Evolutionary conservation across 1,139 yeast genomes (phyloP).

Genomic region (Nakaseomyces bracarensis): DNA sequence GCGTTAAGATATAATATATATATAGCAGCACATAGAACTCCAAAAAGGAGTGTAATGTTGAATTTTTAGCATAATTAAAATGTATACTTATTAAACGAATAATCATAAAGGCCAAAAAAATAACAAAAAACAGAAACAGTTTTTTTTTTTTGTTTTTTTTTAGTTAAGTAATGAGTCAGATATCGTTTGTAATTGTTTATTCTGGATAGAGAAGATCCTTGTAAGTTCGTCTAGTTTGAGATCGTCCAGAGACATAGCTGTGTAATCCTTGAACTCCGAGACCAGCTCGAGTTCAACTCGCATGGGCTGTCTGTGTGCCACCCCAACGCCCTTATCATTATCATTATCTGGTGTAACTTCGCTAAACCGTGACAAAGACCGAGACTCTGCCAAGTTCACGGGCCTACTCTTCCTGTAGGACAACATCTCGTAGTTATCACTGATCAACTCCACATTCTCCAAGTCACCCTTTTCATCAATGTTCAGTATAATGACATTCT

Average conservation of each 20-base stretch:
- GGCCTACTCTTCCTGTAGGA: conserved; percentile 11
- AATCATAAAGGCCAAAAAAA: background rate
- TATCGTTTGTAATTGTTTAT: background rate
- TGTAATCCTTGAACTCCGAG: conserved; percentile 6
- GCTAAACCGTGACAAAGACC: conserved; percentile 3
- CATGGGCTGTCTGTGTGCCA: background rate
- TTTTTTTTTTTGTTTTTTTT: no score
- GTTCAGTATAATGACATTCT: conserved; percentile 32
- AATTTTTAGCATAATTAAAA: background rate
- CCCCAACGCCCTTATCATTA: background rate
- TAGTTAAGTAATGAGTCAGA: background rate
- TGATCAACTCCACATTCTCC: conserved; percentile 23
- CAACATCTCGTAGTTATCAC: conserved; percentile 29
- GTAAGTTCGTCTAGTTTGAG: conserved; percentile 4
- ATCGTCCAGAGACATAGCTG: background rate
- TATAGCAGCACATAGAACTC: no score
- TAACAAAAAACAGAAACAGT: background rate
- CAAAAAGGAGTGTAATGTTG: background rate
- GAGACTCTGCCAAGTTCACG: background rate
- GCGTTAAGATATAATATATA: conserved; percentile 13
- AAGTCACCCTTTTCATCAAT: conserved; percentile 26
- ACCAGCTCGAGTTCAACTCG: conserved; percentile 6
- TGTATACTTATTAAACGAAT: background rate
- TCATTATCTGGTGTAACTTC: background rate
- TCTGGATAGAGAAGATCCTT: conserved; percentile 3